Base-by-base conservation (phyloP, 2,329 filamentous ascomycete species). In the Knufia petricola region DNA sequence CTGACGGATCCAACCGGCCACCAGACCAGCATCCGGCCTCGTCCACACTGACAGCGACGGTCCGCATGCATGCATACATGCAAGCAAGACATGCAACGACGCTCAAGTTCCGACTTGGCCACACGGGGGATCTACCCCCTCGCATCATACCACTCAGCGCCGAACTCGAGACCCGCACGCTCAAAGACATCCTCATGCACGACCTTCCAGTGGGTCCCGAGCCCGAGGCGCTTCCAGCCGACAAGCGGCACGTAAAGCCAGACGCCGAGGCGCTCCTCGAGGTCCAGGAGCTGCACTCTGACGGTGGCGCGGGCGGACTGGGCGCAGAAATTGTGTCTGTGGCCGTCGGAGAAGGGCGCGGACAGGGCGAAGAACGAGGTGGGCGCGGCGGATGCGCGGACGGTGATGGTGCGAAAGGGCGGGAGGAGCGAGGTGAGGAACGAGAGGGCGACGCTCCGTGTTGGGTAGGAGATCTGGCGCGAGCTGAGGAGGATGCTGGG, bases 341-440 rank as follows among this genome's bases (percentile, higher is more conserved):
- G 39, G 9, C 39, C 39, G 12, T 42, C 39, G 20, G 20, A 6
- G 15, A 42, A 42, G 3, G 39, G 39, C 12, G 39, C 39, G 8
- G 39, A 42, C 7, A 48, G 24, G 4, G 36, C n/a, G 12, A 48
- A 28, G 28, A 48, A 48, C 26, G 36, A 28, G n/a, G 41, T 17
- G 7, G 9, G 2, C 15, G 28, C 36, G 10, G 46, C 46, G 10
- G 32, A 40, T 17, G 21, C 32, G 12, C 10, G 21, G 15, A 48
- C 39, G 7, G 13, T 40, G 17, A 42, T 42, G 9, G 20, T 42
- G 21, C 39, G 7, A 28, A 28, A 28, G 26, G 26, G 26, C 26
- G 26, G 26, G 37, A 17, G n/a, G 17, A 38, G 60, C 52, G 4
- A 59, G 41, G 2, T 55, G 58, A 20, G 60, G 59, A 28, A 60